These are phyloP conservation scores for Flaveria trinervia DNA, from an alignment of 129 eudicot species.

Conservation along the genomic window DNA sequence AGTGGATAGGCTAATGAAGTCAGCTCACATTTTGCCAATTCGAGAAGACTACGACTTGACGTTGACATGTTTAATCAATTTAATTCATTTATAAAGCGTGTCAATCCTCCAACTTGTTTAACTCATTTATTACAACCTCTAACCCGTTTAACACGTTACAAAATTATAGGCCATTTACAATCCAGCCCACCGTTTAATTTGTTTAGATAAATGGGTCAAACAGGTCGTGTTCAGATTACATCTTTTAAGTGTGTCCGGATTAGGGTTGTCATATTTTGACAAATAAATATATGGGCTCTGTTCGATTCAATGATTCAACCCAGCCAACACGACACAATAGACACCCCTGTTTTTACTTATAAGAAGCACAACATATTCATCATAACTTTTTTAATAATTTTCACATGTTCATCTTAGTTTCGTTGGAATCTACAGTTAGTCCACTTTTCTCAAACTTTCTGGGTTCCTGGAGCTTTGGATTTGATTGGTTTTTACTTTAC, in stretches of 20 bases:
- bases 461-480: background rate
- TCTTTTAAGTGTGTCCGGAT: background rate
- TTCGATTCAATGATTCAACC: too few relatives aligned
- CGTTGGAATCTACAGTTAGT: background rate
- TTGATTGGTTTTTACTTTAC: conserved; percentile 9
- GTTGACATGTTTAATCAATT: background rate
- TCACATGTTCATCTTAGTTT: background rate
- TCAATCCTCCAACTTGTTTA: background rate
- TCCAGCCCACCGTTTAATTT: background rate
- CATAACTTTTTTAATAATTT: conserved; percentile 2
- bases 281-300: background rate
- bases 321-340: too few relatives aligned
- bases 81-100: background rate
- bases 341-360: too few relatives aligned
- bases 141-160: background rate
- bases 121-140: background rate
- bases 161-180: background rate
- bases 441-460: background rate
- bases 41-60: too few relatives aligned
- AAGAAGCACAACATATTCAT: too few relatives aligned
- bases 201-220: background rate
- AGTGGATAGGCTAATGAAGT: too few relatives aligned
- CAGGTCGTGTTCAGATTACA: background rate
- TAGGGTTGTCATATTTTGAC: background rate
- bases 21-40: too few relatives aligned